Percentiles rank a stretch among this genome's conserved stretches.
phyloP scores from a whole-genome alignment of 2,329 filamentous ascomycete species.

The Nemania sp. region DNA sequence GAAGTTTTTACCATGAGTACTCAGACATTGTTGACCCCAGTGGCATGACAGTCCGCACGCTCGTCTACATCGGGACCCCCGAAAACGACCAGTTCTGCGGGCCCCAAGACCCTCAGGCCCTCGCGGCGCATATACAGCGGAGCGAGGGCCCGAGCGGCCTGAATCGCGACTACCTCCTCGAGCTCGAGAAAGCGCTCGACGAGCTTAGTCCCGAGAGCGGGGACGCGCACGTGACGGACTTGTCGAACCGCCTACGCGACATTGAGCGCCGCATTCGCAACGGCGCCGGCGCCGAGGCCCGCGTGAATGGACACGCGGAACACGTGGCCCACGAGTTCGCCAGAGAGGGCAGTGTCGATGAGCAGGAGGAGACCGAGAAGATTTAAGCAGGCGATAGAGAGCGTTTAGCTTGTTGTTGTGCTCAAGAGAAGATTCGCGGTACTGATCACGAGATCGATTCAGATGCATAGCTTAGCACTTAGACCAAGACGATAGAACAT shows the following conservation, averaged over 20 bases:
- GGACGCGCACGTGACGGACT: slow-evolving; percentile 83
- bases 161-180: slow-evolving; percentile 87
- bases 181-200: slow-evolving; percentile 75
- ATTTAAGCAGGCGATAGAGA: slow-evolving; percentile 12
- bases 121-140: slow-evolving; percentile 79
- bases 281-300: slow-evolving; percentile 4
- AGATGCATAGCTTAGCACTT: slow-evolving; percentile 3
- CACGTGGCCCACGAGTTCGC: slow-evolving; percentile 45
- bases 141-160: slow-evolving; percentile 83
- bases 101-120: slow-evolving; percentile 73
- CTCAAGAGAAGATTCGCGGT: not conserved
- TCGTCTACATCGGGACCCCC: slow-evolving; percentile 95
- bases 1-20: no score
- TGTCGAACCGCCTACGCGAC: slow-evolving; percentile 72
- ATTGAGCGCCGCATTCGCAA: slow-evolving; percentile 50
- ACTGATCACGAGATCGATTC: not conserved
- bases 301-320: not conserved
- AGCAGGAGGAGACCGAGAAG: slow-evolving; percentile 59
- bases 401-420: not conserved
- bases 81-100: slow-evolving; percentile 91
- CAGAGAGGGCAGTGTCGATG: slow-evolving; percentile 55
- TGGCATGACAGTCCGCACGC: no score
- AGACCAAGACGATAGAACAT: slow-evolving; percentile 7
- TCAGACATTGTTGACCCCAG: no score
- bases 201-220: slow-evolving; percentile 75